A percentile compares a stretch with the other conserved stretches of the same genome.
phyloP scores from a whole-genome alignment of 2,329 filamentous ascomycete species.

The Exophiala alcalophila region DNA sequence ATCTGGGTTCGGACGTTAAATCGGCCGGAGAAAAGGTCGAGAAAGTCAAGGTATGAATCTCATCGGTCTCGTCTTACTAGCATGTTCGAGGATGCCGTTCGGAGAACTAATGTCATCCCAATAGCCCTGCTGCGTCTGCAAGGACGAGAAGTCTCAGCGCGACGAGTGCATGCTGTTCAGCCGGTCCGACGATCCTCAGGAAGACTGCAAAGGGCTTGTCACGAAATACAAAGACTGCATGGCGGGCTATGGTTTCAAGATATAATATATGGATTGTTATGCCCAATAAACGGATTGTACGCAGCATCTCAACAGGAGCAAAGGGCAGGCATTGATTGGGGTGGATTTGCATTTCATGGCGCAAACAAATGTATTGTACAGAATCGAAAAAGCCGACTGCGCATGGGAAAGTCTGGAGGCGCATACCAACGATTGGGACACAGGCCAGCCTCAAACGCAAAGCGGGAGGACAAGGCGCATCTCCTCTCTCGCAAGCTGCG shows the following conservation, averaged over 20 bases:
- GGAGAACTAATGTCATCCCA: constrained; percentile 6
- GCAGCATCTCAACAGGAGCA: too few relatives aligned
- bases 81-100: not conserved
- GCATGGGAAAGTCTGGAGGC: too few relatives aligned
- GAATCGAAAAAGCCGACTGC: too few relatives aligned
- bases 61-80: not conserved
- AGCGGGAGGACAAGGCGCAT: too few relatives aligned
- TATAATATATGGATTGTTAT: constrained; percentile 30
- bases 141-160: constrained; percentile 83
- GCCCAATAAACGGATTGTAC: not conserved
- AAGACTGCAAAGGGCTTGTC: constrained; percentile 79
- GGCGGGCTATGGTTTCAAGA: constrained; percentile 85
- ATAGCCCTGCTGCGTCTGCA: constrained; percentile 97
- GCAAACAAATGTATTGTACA: too few relatives aligned
- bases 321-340: too few relatives aligned
- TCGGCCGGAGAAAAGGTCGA: constrained; percentile 15
- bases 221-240: constrained; percentile 88
- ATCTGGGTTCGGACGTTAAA: constrained; percentile 21
- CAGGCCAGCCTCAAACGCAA: too few relatives aligned
- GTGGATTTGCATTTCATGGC: too few relatives aligned
- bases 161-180: constrained; percentile 99
- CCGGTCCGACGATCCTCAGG: constrained; percentile 72
- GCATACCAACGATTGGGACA: too few relatives aligned
- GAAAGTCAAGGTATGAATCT: constrained; percentile 29
- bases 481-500: too few relatives aligned